These are phyloP conservation scores for Dinochytrium kinnereticum DNA, from an alignment of 371 early-diverging fungal genomes.

Conservation along the genomic window DNA sequence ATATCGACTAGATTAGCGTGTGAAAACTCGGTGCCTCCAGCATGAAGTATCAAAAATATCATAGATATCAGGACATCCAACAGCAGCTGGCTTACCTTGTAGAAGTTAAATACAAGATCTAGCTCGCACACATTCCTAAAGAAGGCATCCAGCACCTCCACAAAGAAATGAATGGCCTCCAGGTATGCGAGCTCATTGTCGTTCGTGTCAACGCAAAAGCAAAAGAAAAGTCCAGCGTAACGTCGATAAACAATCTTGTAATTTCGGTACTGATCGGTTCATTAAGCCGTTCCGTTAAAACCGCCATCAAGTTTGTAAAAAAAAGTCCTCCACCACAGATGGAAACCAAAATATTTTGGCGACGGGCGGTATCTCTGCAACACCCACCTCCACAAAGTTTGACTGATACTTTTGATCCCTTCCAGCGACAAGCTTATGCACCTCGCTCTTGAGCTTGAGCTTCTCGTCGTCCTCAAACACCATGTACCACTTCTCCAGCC, in stretches of 20 bases:
- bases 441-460: constrained; percentile 89
- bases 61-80: no score
- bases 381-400: constrained; percentile 88
- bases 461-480: constrained; percentile 94
- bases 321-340: not conserved
- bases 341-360: not conserved
- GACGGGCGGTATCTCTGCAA: not conserved
- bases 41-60: not conserved
- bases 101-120: constrained; percentile 96
- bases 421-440: constrained; percentile 93
- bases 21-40: no score
- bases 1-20: no score
- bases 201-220: constrained; percentile 95
- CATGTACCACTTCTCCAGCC: constrained; percentile 96
- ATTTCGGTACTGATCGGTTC: constrained; percentile 58
- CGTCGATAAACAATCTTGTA: constrained; percentile 96
- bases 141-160: constrained; percentile 96
- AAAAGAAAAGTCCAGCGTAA: constrained; percentile 94
- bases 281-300: constrained; percentile 1
- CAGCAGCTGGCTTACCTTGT: constrained; percentile 81
- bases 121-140: constrained; percentile 98
- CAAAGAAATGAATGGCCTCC: constrained; percentile 97
- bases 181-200: constrained; percentile 94
- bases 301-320: not conserved
- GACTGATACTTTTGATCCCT: constrained; percentile 95